A percentile compares a stretch with the other conserved stretches of the same genome.
phyloP scores from a whole-genome alignment of 2,329 filamentous ascomycete species.

The Fusarium metavorans region DNA sequence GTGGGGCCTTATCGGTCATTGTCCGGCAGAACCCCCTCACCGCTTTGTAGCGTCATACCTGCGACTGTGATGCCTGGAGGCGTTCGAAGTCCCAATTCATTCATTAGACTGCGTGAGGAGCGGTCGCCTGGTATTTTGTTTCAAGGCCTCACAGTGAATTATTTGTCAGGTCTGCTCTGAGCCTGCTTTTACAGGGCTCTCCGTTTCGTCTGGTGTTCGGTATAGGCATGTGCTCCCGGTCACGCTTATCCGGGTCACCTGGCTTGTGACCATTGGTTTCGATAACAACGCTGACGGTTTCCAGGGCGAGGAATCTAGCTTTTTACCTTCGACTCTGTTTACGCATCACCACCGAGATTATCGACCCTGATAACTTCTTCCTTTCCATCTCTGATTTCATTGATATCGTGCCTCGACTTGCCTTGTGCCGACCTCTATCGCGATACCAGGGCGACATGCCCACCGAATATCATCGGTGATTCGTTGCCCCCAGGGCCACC shows the following conservation, averaged over 20 bases:
- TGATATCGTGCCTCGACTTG: not conserved
- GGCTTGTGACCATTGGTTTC: constrained; percentile 35
- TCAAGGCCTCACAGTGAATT: not conserved
- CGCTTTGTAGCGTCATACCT: constrained; percentile 46
- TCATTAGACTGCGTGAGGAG: constrained; percentile 10
- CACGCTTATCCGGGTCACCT: constrained; percentile 42
- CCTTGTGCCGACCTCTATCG: not conserved
- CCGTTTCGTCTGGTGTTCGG: not conserved
- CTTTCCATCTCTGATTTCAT: not conserved
- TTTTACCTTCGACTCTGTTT: not conserved
- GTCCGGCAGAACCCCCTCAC: constrained; percentile 43
- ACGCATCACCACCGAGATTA: not conserved
- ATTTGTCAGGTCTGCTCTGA: not conserved
- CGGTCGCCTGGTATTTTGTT: not conserved
- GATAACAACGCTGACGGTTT: constrained; percentile 7
- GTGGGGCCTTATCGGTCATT: constrained; percentile 35
- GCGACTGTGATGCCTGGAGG: constrained; percentile 40
- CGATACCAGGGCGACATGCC: constrained; percentile 32
- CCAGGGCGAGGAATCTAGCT: not conserved
- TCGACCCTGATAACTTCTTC: not conserved
- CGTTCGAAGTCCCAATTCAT: constrained; percentile 10
- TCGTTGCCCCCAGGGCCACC: constrained; percentile 8
- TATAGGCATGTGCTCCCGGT: constrained; percentile 38
- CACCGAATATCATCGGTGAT: constrained; percentile 15
- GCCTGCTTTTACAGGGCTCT: not conserved